Evolutionary conservation across 768 basidiomycete species (phyloP).

Genomic region (Pleurotus djamor): DNA sequence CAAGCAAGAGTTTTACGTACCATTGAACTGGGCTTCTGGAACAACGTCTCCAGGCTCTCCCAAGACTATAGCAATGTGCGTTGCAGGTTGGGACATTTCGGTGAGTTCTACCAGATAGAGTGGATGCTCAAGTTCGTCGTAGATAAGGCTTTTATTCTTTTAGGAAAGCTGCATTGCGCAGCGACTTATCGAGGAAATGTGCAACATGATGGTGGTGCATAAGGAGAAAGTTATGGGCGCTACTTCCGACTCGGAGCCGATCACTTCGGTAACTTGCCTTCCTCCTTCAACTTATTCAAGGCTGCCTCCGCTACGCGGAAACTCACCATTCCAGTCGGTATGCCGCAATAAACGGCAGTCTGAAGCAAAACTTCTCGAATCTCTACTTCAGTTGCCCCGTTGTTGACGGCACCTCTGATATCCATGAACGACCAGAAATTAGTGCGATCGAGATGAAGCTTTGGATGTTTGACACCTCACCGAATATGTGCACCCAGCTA

Average conservation of each 20-base stretch:
- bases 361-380: slow-evolving; percentile 43
- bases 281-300: slow-evolving; percentile 33
- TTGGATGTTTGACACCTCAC: slow-evolving; percentile 12
- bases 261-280: slow-evolving; percentile 23
- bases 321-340: slow-evolving; percentile 38
- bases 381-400: slow-evolving; percentile 40
- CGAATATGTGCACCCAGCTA: slow-evolving; percentile 37
- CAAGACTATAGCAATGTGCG: slow-evolving; percentile 16
- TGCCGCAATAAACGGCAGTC: slow-evolving; percentile 37
- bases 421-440: not conserved
- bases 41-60: slow-evolving; percentile 24
- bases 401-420: slow-evolving; percentile 38
- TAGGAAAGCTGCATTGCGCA: no score
- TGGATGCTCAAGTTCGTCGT: no score
- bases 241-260: not conserved
- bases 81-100: not conserved
- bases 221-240: no score
- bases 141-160: no score
- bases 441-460: not conserved
- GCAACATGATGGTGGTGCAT: not conserved
- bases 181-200: not conserved
- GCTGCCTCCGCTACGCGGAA: slow-evolving; percentile 39
- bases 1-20: slow-evolving; percentile 11
- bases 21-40: slow-evolving; percentile 27
- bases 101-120: no score